Evolutionary conservation across 495 filamentous ascomycete genomes (phyloP), one percentile per base, ranked within the genome.

Genomic region (Penicillium parvum): DNA sequence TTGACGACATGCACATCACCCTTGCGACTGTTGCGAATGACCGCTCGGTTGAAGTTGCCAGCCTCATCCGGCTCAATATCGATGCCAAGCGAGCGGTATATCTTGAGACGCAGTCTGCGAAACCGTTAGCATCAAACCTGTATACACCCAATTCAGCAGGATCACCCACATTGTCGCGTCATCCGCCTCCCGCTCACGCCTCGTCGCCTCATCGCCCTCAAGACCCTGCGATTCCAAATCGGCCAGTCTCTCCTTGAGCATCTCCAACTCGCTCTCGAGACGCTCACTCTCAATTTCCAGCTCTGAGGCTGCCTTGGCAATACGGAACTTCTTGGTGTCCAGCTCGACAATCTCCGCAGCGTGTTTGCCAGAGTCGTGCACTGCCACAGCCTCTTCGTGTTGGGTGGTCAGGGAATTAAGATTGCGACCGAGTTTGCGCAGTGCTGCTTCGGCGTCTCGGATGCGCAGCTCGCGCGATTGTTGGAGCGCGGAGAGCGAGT

Each of bases 1-100:
- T 96, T 95, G 35, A 98, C 83, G 20, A 97, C 86, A 61, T 95
- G 86, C 40, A 96, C 87, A 63, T 96, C 92, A 20, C 89, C 90
- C 66, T 88, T 90, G 42, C 78, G 75, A 47, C 80, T 83, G 64
- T 94, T 95, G 41, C 91, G 75, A 49, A 98, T 84, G 33, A 96
- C 78, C 9, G 88, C 90, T 57, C 86, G 86, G 45, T 72, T 86
- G 66, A 88, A 96, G 55, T 84, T 85, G 15, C 89, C 90, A 7
- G 82, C 83, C 21, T 76, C 75, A 53, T 95, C 90, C 36, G 82
- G 69, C 64, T 95, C 87, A 30, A 91, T 76, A 54, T 96, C 94
- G 41, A 97, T 87, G 2, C 90, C 90, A 27, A 98, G 72, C 2
- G 85, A 86, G 41, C 94, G 79, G 64, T 90, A 98, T 29, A 98